Percentiles rank a stretch among this genome's conserved stretches.
These are phyloP conservation scores for Stellera chamaejasme DNA, from an alignment of 345 rosid species.

Conservation along the genomic window DNA sequence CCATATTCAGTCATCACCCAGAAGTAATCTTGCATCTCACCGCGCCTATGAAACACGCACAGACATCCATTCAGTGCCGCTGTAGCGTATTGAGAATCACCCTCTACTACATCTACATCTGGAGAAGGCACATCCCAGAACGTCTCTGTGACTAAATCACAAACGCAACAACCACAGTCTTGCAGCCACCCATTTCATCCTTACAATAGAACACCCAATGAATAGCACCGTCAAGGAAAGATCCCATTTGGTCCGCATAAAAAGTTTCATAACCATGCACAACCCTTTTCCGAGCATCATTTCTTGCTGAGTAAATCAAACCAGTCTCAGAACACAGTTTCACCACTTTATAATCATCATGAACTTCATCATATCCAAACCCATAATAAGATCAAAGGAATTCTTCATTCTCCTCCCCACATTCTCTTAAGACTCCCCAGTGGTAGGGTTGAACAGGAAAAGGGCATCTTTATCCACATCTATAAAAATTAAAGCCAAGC, in stretches of 20 bases:
- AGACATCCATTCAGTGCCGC: slow-evolving; percentile 25
- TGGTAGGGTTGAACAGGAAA: slow-evolving; percentile 38
- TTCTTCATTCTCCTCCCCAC: neutral
- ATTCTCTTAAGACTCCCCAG: slow-evolving; percentile 30
- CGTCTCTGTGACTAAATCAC: slow-evolving; percentile 25
- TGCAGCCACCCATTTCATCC: neutral
- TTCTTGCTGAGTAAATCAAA: slow-evolving; percentile 26
- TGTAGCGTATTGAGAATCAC: slow-evolving; percentile 20
- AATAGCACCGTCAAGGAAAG: slow-evolving; percentile 19
- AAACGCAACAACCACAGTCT: slow-evolving; percentile 19
- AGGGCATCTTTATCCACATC: slow-evolving; percentile 20
- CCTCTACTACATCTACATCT: slow-evolving; percentile 11
- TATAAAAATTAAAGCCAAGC: slow-evolving; percentile 36
- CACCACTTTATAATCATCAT: slow-evolving; percentile 33
- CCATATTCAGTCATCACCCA: slow-evolving; percentile 40
- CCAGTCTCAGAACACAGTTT: slow-evolving; percentile 11
- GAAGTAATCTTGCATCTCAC: slow-evolving; percentile 25
- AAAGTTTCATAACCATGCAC: slow-evolving; percentile 6
- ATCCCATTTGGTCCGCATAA: slow-evolving; percentile 20
- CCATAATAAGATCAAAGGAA: slow-evolving; percentile 10
- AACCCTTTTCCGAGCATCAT: slow-evolving; percentile 22
- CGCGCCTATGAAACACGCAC: slow-evolving; percentile 25
- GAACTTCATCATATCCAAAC: slow-evolving; percentile 25
- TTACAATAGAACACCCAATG: slow-evolving; percentile 28
- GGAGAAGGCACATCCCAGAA: slow-evolving; percentile 26